These are phyloP conservation scores for Clonostachys rosea DNA, from an alignment of 2,329 filamentous ascomycete species.

Conservation along the genomic window DNA sequence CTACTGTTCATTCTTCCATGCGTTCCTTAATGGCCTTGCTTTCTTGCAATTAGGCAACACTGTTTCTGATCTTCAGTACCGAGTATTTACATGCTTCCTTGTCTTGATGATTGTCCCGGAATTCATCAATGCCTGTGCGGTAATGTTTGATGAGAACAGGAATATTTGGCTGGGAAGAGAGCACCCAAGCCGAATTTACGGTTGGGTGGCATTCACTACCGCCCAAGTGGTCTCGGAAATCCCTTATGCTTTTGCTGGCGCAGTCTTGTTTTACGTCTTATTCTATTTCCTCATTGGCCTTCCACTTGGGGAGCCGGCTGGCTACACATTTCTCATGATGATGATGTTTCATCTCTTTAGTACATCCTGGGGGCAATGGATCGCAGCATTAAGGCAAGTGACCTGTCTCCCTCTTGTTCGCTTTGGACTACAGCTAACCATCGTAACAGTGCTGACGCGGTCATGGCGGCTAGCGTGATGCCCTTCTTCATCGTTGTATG, in stretches of 20 bases:
- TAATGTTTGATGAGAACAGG: slow-evolving; percentile 69
- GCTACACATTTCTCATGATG: slow-evolving; percentile 62
- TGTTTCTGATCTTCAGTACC: slow-evolving; percentile 65
- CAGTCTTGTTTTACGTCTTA: slow-evolving; percentile 52
- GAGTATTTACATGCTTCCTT: slow-evolving; percentile 68
- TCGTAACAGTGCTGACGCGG: slow-evolving; percentile 53
- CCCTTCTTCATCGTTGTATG: slow-evolving; percentile 69
- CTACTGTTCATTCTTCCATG: slow-evolving; percentile 46
- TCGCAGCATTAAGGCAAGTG: slow-evolving; percentile 75
- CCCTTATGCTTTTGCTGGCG: slow-evolving; percentile 57
- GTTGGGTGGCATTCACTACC: slow-evolving; percentile 62
- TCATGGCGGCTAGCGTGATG: slow-evolving; percentile 6
- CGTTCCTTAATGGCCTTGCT: slow-evolving; percentile 71
- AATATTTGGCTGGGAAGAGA: slow-evolving; percentile 65
- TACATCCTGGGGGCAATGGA: slow-evolving; percentile 57
- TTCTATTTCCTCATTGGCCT: slow-evolving; percentile 71
- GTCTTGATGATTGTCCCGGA: slow-evolving; percentile 66
- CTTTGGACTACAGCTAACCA: slow-evolving; percentile 66
- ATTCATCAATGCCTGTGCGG: slow-evolving; percentile 65
- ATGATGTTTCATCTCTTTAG: slow-evolving; percentile 72
- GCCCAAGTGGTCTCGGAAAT: slow-evolving; percentile 62
- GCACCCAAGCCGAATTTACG: slow-evolving; percentile 62
- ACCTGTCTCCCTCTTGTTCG: slow-evolving; percentile 57
- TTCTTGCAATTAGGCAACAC: slow-evolving; percentile 63
- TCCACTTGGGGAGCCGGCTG: slow-evolving; percentile 54